phyloP scores from a whole-genome alignment of 306 rosid species.

The Begonia fuchsioides region DNA sequence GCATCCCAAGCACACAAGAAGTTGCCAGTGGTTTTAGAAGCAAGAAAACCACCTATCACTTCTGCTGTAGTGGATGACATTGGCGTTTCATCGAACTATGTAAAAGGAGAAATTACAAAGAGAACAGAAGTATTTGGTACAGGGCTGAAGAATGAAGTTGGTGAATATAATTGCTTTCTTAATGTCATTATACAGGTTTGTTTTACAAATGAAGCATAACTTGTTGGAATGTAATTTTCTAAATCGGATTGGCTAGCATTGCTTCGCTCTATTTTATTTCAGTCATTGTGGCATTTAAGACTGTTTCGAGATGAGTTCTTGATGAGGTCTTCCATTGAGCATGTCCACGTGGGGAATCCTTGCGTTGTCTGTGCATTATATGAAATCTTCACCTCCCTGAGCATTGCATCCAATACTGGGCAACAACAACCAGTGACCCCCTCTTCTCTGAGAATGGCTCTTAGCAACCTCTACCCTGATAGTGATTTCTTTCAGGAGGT shows the following conservation, averaged over 20 bases:
- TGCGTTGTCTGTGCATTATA: constrained; percentile 91
- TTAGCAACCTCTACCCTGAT: constrained; percentile 82
- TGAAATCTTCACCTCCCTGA: constrained; percentile 66
- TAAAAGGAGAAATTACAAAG: constrained; percentile 12
- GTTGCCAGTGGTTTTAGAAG: constrained; percentile 28
- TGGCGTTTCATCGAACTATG: constrained; percentile 24
- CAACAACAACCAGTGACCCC: constrained; percentile 80
- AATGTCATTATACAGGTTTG: constrained; percentile 92
- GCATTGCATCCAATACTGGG: constrained; percentile 43
- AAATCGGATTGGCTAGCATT: constrained; percentile 2
- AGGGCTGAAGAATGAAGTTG: constrained; percentile 96
- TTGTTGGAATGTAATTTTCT: constrained; percentile 1
- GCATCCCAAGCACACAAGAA: constrained; percentile 50
- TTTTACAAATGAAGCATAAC: constrained; percentile 8
- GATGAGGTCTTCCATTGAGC: constrained; percentile 54
- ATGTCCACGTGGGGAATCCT: constrained; percentile 81
- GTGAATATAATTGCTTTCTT: constrained; percentile 98
- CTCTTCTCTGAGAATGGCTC: constrained; percentile 76
- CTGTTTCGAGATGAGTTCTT: constrained; percentile 72
- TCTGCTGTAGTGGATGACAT: constrained; percentile 30
- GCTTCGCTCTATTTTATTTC: constrained; percentile 13
- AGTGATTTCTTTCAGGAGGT: constrained; percentile 96
- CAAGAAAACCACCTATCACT: constrained; percentile 22
- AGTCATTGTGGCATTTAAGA: constrained; percentile 93
- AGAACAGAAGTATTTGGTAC: constrained; percentile 46